Evolutionary conservation across 2,329 filamentous ascomycete species (phyloP).

Genomic region (Fusarium torreyae): DNA sequence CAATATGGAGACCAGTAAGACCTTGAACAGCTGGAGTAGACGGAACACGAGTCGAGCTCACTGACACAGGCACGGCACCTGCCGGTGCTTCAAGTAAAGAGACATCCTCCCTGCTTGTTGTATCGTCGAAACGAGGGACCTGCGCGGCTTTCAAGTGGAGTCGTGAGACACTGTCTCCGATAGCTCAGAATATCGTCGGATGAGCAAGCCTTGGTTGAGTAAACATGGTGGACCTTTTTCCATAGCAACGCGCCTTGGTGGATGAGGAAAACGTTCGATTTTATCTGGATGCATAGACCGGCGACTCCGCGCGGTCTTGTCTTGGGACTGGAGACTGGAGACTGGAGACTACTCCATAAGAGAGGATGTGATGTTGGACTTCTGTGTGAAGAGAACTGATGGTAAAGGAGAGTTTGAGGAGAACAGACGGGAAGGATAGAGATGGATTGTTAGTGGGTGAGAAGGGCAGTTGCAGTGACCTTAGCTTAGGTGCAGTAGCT

Average conservation of each 20-base stretch:
- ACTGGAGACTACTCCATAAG: background rate
- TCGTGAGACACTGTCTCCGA: constrained; percentile 48
- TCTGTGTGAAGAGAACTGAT: constrained; percentile 4
- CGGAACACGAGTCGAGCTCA: constrained; percentile 22
- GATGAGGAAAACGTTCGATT: constrained; percentile 16
- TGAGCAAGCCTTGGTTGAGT: constrained; percentile 23
- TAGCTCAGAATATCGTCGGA: constrained; percentile 36
- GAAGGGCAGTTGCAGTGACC: background rate
- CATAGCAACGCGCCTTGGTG: constrained; percentile 39
- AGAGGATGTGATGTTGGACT: background rate
- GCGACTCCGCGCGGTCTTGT: constrained; percentile 20
- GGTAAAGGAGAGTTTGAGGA: constrained; percentile 20
- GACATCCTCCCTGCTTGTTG: constrained; percentile 43
- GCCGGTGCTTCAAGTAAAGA: constrained; percentile 25
- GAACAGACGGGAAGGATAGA: background rate
- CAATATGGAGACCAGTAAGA: constrained; percentile 12
- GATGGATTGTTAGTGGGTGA: background rate
- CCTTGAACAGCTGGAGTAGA: constrained; percentile 25
- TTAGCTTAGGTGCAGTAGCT: background rate
- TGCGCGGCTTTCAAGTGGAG: constrained; percentile 40
- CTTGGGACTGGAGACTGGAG: background rate
- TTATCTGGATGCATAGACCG: constrained; percentile 17
- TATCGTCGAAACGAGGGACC: constrained; percentile 24
- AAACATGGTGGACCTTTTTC: constrained; percentile 34
- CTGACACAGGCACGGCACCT: constrained; percentile 23